A percentile compares a stretch with the other conserved stretches of the same genome.
Conservation (phyloP, 345 rosid species). For the Syzygium grande region DNA sequence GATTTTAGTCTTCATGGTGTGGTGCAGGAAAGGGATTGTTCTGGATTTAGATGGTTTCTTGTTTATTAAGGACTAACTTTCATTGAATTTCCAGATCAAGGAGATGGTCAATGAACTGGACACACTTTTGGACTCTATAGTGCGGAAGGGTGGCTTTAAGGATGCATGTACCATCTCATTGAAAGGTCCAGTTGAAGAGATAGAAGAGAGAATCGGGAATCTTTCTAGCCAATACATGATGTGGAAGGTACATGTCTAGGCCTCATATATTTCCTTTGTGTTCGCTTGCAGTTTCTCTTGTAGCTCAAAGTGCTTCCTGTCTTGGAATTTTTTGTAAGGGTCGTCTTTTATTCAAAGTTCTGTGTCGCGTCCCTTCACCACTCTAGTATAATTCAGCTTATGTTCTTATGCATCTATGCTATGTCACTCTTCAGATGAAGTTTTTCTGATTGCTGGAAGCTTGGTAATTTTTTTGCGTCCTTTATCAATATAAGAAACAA, state of each 20-base stretch:
- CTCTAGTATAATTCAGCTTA: not conserved
- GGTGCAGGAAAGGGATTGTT: not conserved
- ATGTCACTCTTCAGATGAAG: not conserved
- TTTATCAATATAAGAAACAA: not conserved
- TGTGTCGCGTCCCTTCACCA: not conserved
- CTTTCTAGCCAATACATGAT: slow-evolving; percentile 55
- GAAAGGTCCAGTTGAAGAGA: slow-evolving; percentile 49
- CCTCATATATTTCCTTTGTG: not conserved
- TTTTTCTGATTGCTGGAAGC: not conserved
- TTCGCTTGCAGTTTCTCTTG: not conserved
- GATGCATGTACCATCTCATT: slow-evolving; percentile 67
- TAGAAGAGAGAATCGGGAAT: slow-evolving; percentile 54
- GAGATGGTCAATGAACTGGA: slow-evolving; percentile 79
- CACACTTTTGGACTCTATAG: slow-evolving; percentile 59
- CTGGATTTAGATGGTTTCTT: not conserved
- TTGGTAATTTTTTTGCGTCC: not conserved
- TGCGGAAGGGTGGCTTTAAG: slow-evolving; percentile 70
- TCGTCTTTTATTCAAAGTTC: not conserved
- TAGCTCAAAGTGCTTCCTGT: not conserved
- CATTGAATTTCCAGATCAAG: slow-evolving; percentile 40
- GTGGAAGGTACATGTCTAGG: slow-evolving; percentile 46
- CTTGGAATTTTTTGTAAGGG: not conserved
- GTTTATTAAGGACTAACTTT: not conserved
- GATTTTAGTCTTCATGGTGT: not conserved
- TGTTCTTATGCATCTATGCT: not conserved